Percentiles rank a stretch among this genome's conserved stretches.
phyloP scores from a whole-genome alignment of 345 rosid genomes.

The Gossypium australe region DNA sequence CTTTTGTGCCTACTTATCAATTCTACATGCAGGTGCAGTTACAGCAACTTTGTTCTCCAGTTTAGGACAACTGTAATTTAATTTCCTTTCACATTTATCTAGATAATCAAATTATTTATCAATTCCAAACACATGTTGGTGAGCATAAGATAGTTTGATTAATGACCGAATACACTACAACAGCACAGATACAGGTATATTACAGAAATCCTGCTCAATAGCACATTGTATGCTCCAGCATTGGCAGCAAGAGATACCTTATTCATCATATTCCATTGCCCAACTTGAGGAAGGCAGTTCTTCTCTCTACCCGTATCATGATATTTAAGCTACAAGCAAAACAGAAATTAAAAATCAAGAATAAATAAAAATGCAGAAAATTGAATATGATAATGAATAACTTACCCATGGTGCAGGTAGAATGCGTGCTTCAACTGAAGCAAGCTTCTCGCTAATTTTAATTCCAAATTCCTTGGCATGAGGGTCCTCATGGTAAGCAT shows the following conservation, averaged over 20 bases:
- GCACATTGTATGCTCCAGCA: not conserved
- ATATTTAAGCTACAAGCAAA: slow-evolving; percentile 70
- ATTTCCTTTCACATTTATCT: not conserved
- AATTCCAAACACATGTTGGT: not conserved
- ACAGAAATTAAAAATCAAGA: not conserved
- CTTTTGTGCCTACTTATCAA: not conserved
- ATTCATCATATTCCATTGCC: slow-evolving; percentile 99
- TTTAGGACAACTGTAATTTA: not conserved
- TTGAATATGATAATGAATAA: not conserved
- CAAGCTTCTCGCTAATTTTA: slow-evolving; percentile 76
- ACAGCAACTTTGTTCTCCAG: not conserved
- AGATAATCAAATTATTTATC: not conserved
- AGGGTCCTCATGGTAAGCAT: slow-evolving; percentile 67
- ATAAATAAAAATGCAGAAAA: not conserved
- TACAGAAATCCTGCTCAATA: slow-evolving; percentile 1
- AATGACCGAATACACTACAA: not conserved
- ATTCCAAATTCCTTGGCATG: slow-evolving; percentile 97
- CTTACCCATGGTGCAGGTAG: slow-evolving; percentile 91
- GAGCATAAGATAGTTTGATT: not conserved
- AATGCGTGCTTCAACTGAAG: slow-evolving; percentile 95
- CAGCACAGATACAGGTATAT: not conserved
- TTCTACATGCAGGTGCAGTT: not conserved
- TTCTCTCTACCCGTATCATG: slow-evolving; percentile 89
- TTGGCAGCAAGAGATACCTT: slow-evolving; percentile 44
- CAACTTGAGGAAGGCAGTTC: slow-evolving; percentile 87